phyloP scores from a whole-genome alignment of 768 basidiomycete species.

The Russula dissimulans region DNA sequence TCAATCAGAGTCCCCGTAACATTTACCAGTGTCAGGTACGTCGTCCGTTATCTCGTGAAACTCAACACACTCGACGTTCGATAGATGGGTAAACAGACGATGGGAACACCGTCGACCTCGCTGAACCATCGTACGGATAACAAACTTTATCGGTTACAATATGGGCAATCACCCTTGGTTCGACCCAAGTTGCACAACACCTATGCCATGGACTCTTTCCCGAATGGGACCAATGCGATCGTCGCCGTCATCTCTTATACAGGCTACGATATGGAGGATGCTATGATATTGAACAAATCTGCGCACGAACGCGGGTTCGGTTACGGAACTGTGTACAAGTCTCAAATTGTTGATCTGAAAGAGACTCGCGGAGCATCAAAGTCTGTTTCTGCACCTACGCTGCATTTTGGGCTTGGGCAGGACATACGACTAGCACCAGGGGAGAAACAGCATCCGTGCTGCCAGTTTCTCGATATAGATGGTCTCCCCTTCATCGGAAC shows the following conservation, averaged over 20 bases:
- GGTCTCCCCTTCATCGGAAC: slow-evolving; percentile 78
- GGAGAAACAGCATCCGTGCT: slow-evolving; percentile 33
- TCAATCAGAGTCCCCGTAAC: slow-evolving; percentile 93
- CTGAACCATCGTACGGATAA: slow-evolving; percentile 92
- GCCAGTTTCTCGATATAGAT: slow-evolving; percentile 62
- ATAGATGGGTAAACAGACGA: slow-evolving; percentile 99
- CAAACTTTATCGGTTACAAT: slow-evolving; percentile 93
- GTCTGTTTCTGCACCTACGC: slow-evolving; percentile 42
- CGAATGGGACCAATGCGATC: slow-evolving; percentile 95
- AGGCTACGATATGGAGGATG: slow-evolving; percentile 99
- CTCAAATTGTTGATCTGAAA: slow-evolving; percentile 83
- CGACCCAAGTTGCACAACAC: slow-evolving; percentile 85
- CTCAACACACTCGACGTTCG: neutral
- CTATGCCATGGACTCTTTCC: slow-evolving; percentile 98
- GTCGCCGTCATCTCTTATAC: slow-evolving; percentile 99
- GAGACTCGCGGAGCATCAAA: slow-evolving; percentile 63
- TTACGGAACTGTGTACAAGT: slow-evolving; percentile 95
- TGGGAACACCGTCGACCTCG: slow-evolving; percentile 96
- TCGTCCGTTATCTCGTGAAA: neutral
- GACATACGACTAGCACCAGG: slow-evolving; percentile 58
- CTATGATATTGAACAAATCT: slow-evolving; percentile 99
- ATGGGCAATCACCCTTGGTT: slow-evolving; percentile 90
- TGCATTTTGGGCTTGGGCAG: slow-evolving; percentile 85
- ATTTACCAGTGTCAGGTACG: slow-evolving; percentile 87
- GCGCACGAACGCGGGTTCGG: slow-evolving; percentile 96